Conservation (phyloP, 768 basidiomycete genomes). For the Mycena latifolia region DNA sequence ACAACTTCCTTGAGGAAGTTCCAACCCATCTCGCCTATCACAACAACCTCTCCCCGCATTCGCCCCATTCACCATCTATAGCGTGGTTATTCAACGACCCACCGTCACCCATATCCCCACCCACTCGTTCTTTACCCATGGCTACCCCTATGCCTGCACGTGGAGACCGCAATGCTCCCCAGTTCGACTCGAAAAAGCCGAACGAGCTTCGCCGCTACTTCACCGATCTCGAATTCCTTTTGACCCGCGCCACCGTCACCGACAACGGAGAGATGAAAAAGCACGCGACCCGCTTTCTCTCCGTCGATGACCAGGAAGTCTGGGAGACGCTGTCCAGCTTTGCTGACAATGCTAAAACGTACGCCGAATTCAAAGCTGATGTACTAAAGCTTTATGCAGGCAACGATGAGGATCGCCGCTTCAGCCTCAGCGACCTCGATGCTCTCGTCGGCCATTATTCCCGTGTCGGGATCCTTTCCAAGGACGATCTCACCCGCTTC, state of each 20-base stretch:
- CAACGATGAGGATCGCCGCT: slow-evolving; percentile 34
- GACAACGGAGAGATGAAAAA: slow-evolving; percentile 33
- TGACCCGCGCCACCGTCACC: slow-evolving; percentile 19
- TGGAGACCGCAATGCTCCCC: slow-evolving; percentile 35
- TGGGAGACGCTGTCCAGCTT: slow-evolving; percentile 36
- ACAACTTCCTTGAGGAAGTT: not conserved
- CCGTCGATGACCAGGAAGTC: slow-evolving; percentile 33
- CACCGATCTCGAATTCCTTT: slow-evolving; percentile 31
- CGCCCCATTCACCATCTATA: not conserved
- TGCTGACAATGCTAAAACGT: slow-evolving; percentile 24
- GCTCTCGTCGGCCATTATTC: slow-evolving; percentile 37
- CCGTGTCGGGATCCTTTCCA: slow-evolving; percentile 32
- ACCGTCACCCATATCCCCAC: not conserved
- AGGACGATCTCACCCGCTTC: slow-evolving; percentile 36
- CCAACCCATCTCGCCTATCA: not conserved
- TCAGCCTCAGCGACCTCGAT: slow-evolving; percentile 39
- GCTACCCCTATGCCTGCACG: slow-evolving; percentile 35
- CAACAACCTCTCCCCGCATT: slow-evolving; percentile 16
- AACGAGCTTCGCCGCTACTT: slow-evolving; percentile 38
- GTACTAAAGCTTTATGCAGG: slow-evolving; percentile 42
- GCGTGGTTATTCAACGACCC: not conserved
- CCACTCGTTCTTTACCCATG: not conserved
- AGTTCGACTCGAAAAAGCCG: slow-evolving; percentile 35
- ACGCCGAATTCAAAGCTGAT: slow-evolving; percentile 38
- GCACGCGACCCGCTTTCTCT: slow-evolving; percentile 30